phyloP scores from a whole-genome alignment of 352 stramenopile genomes.

The Globisporangium spinosum region DNA sequence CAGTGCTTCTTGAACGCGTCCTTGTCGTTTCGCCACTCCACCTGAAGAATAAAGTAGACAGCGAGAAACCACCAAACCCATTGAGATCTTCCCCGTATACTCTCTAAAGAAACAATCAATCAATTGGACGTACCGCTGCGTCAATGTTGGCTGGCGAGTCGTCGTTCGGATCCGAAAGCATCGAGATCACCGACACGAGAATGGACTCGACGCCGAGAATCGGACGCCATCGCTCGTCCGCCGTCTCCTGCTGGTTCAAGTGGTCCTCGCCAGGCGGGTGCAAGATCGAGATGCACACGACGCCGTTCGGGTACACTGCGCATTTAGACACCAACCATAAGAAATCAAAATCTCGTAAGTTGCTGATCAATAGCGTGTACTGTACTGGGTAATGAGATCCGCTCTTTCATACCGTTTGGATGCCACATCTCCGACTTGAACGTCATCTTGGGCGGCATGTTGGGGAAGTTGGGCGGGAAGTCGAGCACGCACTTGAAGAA shows the following conservation, averaged over 20 bases:
- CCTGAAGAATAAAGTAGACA: conserved; percentile 33
- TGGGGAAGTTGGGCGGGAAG: conserved; percentile 98
- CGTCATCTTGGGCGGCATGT: conserved; percentile 98
- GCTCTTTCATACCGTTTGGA: conserved; percentile 88
- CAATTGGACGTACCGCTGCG: conserved; percentile 87
- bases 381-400: not conserved
- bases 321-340: not conserved
- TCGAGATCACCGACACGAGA: conserved; percentile 96
- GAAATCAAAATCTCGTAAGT: not conserved
- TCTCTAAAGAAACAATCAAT: not conserved
- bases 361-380: not conserved
- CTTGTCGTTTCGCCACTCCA: conserved; percentile 91
- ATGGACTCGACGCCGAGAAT: conserved; percentile 97
- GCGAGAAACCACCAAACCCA: not conserved
- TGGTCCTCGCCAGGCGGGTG: conserved; percentile 97
- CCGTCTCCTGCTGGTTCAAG: conserved; percentile 97
- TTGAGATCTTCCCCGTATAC: not conserved
- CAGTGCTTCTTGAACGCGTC: conserved; percentile 93
- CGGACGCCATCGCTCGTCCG: conserved; percentile 97
- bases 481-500: conserved; percentile 98
- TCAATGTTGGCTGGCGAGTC: conserved; percentile 99
- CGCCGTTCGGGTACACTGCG: conserved; percentile 95
- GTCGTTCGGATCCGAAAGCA: conserved; percentile 99
- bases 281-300: conserved; percentile 99
- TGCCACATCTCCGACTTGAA: conserved; percentile 99